Evolutionary conservation across 768 basidiomycete genomes (phyloP), one percentile per base, ranked within the genome.

Genomic region (Boletus huronensis): DNA sequence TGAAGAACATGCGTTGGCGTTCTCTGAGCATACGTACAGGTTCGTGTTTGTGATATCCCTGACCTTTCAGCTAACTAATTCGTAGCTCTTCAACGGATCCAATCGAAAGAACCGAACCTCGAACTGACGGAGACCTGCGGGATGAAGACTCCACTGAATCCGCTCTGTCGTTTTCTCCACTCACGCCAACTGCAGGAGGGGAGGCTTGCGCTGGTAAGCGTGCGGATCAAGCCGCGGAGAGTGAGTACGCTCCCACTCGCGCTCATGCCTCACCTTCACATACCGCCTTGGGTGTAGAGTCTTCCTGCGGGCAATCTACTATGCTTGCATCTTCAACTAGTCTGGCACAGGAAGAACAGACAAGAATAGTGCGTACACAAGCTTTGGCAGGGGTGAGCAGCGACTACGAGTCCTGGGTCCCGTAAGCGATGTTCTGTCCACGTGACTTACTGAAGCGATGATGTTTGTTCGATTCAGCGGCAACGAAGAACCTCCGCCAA

Each of bases 401-500:
- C 14, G 44, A 48, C 14, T 14, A 36, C 13, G 28, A 47, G 1
- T 52, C 46, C 1, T 29, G 45, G 48, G 28, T 38, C 42, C 21
- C 16, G 61, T 64, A 34, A 53, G 61, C 42, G 8, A 26, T 41
- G 21, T 44, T 17, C 25, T 13, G 6, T 5, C 32, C 7, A 7
- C 4, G 26, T 6, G 40, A 41, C 21, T 19, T 45, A 9, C 3
- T 47, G 40, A 43, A 19, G 2, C n/a, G 16, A 49, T 23, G 10
- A 55, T 3, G 6, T 25, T 44, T 17, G 8, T 5, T 3, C 3
- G n/a, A 39, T 13, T 14, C 14, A 32, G 59, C 5, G 52, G 46
- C 14, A 34, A 14, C 7, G 25, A 52, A 5, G 57, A 50, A 16
- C 53, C 57, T 40, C 61, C 60, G 14, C 60, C 61, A 19, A 62